Evolutionary conservation across 352 stramenopile species (phyloP), one percentile per base, ranked within the genome.

Genomic region (Phytophthora aleatoria): DNA sequence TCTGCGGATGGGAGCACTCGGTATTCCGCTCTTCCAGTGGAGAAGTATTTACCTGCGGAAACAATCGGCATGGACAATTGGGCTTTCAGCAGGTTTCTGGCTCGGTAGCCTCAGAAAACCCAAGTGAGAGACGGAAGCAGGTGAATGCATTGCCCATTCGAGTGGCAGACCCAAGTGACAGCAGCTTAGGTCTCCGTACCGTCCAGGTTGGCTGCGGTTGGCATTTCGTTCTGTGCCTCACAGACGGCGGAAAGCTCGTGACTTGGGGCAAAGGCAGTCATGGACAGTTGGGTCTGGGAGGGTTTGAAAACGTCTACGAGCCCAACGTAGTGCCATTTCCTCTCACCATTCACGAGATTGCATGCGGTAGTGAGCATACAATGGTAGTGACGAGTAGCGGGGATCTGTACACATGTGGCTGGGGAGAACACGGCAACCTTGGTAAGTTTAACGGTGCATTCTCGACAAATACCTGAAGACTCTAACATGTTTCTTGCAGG

Each of bases 341-440:
- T n/a, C 24, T 67, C 11, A 13, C 20, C 0, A 56, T 89, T 31
- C 30, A 45, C 6, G 61, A 83, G 7, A 77, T 94, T 49, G 82
- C 87, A 2, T 92, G 87, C 57, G 87, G 87, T 1, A 94, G 85
- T 15, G 87, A 95, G 43, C 85, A 95, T 57, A 57, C 75, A 1
- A 73, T 95, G 50, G 76, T 92, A 0, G 64, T 83, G 35, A 89
- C 76, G 11, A 50, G 60, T 9, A 51, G 33, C 30, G 83, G 85
- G 12, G 68, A 81, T n/a, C 53, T 95, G 5, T 94, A 87, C 54
- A 87, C 85, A 2, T 92, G 85, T 53, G 87, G 87, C 3, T 95
- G 87, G 87, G 83, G 83, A 38, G 87, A 95, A 58, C 87, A 95
- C 56, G 87, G 87, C 41, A 95, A 95, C 42, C 73, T 95, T 0